Base-by-base conservation (phyloP, 2,329 filamentous ascomycete genomes). In the Trichoderma pleuroti region DNA sequence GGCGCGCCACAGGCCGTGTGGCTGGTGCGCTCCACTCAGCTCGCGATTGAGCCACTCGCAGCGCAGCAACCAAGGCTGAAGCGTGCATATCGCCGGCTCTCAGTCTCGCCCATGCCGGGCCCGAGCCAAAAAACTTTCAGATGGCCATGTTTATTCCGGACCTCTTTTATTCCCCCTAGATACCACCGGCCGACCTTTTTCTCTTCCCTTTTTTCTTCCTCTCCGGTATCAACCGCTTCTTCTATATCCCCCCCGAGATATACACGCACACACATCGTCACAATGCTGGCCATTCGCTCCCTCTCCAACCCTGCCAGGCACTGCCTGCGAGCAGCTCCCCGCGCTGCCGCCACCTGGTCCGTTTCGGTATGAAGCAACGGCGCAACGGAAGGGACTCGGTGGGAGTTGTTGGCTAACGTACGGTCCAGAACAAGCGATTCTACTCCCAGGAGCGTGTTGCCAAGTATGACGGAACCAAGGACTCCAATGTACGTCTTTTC, bases 391-490 rank as follows among this genome's bases (percentile, higher is more conserved):
- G 39, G 9, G 8, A 11, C 12, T 32, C 52, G 46, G 24, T 42
- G 26, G 39, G 49, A 39, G 1, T 16, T 7, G 4, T 30, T 12
- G 18, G 30, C 67, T 72, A 34, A 60, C 61, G 28, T 21, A 18
- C 14, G 4, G 11, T 52, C 8, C 74, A 88, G 86, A 83, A 82
- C 81, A 81, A 83, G 80, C 84, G 89, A 80, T 88, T 82, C 83
- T 94, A 91, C 85, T 89, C 88, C 72, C 83, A 87, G 72, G 89
- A 92, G 54, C 88, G 88, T 77, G 94, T 98, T 78, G 96, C 94
- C 82, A 93, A 96, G 86, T 99, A 98, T 87, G 91, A 93, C 79
- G 96, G 95, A 77, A 87, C 89, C 81, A 98, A 97, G 86, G 93
- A 92, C 81, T 85, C 91, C 81, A 91, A 95, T 86, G 93, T 96